These are phyloP conservation scores for Aspergillus sp. DNA, from an alignment of 2,329 filamentous ascomycete species.

Conservation along the genomic window DNA sequence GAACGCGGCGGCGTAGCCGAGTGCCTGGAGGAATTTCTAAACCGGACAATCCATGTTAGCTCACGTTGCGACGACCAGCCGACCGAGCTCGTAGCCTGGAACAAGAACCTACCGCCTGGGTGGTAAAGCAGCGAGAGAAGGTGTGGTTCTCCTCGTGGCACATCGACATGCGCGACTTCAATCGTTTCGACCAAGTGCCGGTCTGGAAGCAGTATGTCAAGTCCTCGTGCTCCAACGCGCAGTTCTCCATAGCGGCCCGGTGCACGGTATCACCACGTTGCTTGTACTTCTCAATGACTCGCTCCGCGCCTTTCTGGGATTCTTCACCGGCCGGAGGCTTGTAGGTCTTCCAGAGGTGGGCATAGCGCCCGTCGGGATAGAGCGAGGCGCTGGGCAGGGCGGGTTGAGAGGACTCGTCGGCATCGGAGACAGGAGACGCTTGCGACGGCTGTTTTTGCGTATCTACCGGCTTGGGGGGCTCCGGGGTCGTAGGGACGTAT, in stretches of 20 bases:
- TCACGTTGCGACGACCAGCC: background rate
- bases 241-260: constrained; percentile 86
- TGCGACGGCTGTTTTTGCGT: constrained; percentile 24
- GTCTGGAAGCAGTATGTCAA: constrained; percentile 78
- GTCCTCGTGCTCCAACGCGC: constrained; percentile 79
- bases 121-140: constrained; percentile 84
- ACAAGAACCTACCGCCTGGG: constrained; percentile 67
- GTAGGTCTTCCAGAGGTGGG: constrained; percentile 92
- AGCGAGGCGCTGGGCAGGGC: constrained; percentile 53
- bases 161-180: constrained; percentile 63
- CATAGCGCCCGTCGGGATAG: constrained; percentile 70
- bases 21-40: constrained; percentile 83
- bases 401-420: constrained; percentile 31
- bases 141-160: constrained; percentile 73
- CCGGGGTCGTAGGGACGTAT: constrained; percentile 49
- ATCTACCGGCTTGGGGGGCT: constrained; percentile 19
- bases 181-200: constrained; percentile 64
- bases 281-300: constrained; percentile 82
- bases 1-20: constrained; percentile 76
- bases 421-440: constrained; percentile 18
- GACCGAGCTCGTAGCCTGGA: background rate
- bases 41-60: background rate
- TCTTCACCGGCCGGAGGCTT: constrained; percentile 69
- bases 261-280: constrained; percentile 76
- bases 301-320: constrained; percentile 74